Evolutionary conservation across 768 basidiomycete genomes (phyloP).

Genomic region (Mycena epipterygia): DNA sequence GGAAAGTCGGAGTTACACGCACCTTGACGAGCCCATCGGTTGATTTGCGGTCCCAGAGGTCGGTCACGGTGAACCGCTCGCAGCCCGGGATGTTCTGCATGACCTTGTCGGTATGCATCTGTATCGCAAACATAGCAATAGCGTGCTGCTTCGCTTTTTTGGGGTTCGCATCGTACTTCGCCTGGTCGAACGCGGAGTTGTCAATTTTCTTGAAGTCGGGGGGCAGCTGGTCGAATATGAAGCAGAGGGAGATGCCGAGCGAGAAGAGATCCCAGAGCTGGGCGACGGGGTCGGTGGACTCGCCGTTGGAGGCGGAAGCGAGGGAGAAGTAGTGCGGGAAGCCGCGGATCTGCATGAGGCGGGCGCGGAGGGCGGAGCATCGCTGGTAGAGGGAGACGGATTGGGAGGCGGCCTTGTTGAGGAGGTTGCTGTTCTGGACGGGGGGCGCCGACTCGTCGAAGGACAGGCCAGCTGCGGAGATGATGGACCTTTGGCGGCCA

Average conservation of each 20-base stretch:
- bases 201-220: slow-evolving; percentile 68
- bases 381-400: slow-evolving; percentile 93
- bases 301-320: slow-evolving; percentile 71
- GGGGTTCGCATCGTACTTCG: slow-evolving; percentile 74
- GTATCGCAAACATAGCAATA: slow-evolving; percentile 93
- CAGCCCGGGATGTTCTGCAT: slow-evolving; percentile 74
- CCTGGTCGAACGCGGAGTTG: slow-evolving; percentile 76
- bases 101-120: slow-evolving; percentile 76
- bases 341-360: slow-evolving; percentile 82
- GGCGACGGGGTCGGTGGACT: slow-evolving; percentile 92
- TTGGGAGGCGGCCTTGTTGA: slow-evolving; percentile 91
- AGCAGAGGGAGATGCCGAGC: slow-evolving; percentile 93
- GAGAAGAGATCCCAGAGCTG: slow-evolving; percentile 96
- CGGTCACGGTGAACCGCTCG: slow-evolving; percentile 91
- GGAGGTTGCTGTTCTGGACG: slow-evolving; percentile 87
- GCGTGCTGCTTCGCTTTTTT: slow-evolving; percentile 92
- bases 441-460: too few relatives aligned
- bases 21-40: slow-evolving; percentile 98
- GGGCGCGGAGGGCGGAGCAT: slow-evolving; percentile 83
- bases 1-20: slow-evolving; percentile 41
- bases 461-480: too few relatives aligned
- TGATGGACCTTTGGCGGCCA: too few relatives aligned
- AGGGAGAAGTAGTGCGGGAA: slow-evolving; percentile 80
- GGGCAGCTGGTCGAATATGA: slow-evolving; percentile 94
- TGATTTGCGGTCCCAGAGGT: slow-evolving; percentile 91